Evolutionary conservation across 2,329 filamentous ascomycete genomes (phyloP).

Genomic region (Stagonosporopsis tanaceti): DNA sequence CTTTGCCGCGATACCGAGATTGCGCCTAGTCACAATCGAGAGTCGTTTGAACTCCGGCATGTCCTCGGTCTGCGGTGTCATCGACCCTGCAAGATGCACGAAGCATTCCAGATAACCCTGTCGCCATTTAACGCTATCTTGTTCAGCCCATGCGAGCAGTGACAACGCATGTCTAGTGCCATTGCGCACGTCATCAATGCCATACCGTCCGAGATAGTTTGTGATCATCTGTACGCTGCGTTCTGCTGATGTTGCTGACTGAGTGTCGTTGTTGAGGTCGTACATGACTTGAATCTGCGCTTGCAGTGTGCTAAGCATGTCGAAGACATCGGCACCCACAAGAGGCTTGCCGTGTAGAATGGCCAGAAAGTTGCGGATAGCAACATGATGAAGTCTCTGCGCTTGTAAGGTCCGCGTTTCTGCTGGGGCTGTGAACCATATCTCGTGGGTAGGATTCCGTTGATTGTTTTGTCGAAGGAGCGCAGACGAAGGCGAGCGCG

Average conservation of each 20-base stretch:
- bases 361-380: slow-evolving; percentile 74
- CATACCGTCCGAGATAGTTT: slow-evolving; percentile 66
- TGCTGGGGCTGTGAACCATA: slow-evolving; percentile 68
- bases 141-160: slow-evolving; percentile 71
- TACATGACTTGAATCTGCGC: slow-evolving; percentile 65
- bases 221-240: slow-evolving; percentile 67
- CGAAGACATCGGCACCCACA: slow-evolving; percentile 69
- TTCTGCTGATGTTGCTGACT: slow-evolving; percentile 40
- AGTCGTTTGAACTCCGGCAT: slow-evolving; percentile 65
- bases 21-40: slow-evolving; percentile 68
- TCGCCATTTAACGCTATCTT: slow-evolving; percentile 67
- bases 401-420: slow-evolving; percentile 56
- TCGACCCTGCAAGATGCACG: slow-evolving; percentile 71
- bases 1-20: slow-evolving; percentile 68
- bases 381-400: slow-evolving; percentile 67
- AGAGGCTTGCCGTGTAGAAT: slow-evolving; percentile 70
- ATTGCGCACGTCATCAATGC: slow-evolving; percentile 70
- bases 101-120: slow-evolving; percentile 74
- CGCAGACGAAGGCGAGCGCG: slow-evolving; percentile 23
- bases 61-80: slow-evolving; percentile 54
- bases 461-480: slow-evolving; percentile 18
- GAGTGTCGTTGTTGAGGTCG: slow-evolving; percentile 53
- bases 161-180: slow-evolving; percentile 67
- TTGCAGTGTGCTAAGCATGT: slow-evolving; percentile 70
- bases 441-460: slow-evolving; percentile 53